A percentile compares a stretch with the other conserved stretches of the same genome.
phyloP scores from a whole-genome alignment of 139 green algal species.

The Spirogloea muscicola region DNA sequence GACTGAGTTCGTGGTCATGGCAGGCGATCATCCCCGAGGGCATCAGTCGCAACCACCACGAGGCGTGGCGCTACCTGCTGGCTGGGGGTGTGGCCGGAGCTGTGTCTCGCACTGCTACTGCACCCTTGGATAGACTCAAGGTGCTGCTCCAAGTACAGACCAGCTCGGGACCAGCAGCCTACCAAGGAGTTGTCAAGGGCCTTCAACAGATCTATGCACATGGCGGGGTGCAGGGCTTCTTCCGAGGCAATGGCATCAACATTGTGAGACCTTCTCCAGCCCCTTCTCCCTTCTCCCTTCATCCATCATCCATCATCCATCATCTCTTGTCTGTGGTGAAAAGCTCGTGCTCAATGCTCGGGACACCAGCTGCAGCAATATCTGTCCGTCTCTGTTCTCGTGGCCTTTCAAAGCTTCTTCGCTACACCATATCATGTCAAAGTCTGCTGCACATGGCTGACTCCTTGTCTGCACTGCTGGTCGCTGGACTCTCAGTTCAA shows the following conservation, averaged over 20 bases:
- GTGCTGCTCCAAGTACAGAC: slow-evolving; percentile 68
- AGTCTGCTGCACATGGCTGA: background rate
- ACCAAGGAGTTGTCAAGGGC: background rate
- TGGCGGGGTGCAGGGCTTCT: slow-evolving; percentile 44
- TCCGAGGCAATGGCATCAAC: slow-evolving; percentile 54
- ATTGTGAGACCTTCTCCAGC: background rate
- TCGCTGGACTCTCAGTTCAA: slow-evolving; percentile 23
- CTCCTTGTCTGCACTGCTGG: background rate
- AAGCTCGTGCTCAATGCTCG: too few species aligned
- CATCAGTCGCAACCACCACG: background rate
- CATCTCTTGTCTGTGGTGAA: too few species aligned
- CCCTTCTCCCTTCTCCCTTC: too few species aligned
- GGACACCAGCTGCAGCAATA: too few species aligned
- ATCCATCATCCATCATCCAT: too few species aligned
- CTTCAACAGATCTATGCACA: slow-evolving; percentile 28
- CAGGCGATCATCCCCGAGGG: slow-evolving; percentile 19
- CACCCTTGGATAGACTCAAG: slow-evolving; percentile 87
- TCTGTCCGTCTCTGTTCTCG: too few species aligned
- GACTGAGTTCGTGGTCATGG: too few species aligned
- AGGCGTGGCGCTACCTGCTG: slow-evolving; percentile 20
- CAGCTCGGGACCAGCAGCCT: background rate
- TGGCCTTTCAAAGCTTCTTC: too few species aligned
- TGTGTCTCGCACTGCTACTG: slow-evolving; percentile 80
- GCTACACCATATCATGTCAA: too few species aligned
- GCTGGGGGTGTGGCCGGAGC: slow-evolving; percentile 71